Base-by-base conservation (phyloP, 2,329 filamentous ascomycete species). In the Alternaria ventricosa region DNA sequence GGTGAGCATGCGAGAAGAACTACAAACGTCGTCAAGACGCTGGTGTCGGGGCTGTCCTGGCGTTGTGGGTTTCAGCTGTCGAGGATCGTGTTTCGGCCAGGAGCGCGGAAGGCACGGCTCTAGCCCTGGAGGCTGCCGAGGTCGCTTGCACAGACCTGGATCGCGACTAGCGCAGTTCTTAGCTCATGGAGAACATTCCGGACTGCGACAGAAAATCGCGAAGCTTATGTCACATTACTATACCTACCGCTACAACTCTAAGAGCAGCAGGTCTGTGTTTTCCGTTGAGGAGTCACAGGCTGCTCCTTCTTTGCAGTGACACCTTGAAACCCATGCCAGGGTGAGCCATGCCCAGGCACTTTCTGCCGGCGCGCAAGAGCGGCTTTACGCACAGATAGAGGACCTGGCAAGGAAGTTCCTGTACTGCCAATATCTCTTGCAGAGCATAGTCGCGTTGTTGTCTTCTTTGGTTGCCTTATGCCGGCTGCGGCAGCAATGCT, bases 1-100 rank as follows among this genome's bases (percentile, higher is more conserved):
- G 64, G 60, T 66, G 61, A 55, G 44, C 20, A 28, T 23, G 25
- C 20, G 54, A 23, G 47, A 56, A 60, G 55, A 33, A 28, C 33
- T 43, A 64, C 54, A 63, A 69, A 65, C 59, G 53, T 25, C 44
- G 46, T 41, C 55, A 66, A 70, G 67, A 74, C 71, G 63, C 57
- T 74, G 67, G 71, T 73, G 70, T 66, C 64, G 68, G 69, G 66
- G 53, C 47, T 54, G 62, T 71, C 64, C 63, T 63, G 63, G 65
- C 68, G 63, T 71, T 66, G 51, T 54, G 63, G 61, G 70, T 73
- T 73, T 73, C 70, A 71, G 69, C 55, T 46, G 36, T 23, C 51
- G 44, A 43, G 33, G 57, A 33, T 63, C 63, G 60, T 56, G 69
- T 71, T 73, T 73, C 68, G 65, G 46, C 53, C 46, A 64, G 58